These are phyloP conservation scores for Alectoria sarmentosa DNA, from an alignment of 495 filamentous ascomycete species.

Conservation along the genomic window DNA sequence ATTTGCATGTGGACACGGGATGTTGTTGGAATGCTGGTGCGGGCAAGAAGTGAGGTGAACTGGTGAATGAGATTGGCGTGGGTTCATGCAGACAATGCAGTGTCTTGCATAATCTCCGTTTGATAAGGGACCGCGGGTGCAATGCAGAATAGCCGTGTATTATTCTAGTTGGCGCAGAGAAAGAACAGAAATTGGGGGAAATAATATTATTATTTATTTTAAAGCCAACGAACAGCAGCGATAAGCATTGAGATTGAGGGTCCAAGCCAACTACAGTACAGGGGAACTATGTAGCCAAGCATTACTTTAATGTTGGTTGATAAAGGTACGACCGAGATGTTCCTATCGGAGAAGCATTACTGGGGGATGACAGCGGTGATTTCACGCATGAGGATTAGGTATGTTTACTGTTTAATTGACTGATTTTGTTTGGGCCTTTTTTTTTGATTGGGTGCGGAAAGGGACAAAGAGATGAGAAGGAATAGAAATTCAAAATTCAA, in stretches of 20 bases:
- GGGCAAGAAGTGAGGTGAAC: not conserved
- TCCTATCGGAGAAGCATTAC: not conserved
- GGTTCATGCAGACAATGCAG: not conserved
- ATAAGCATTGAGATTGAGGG: not conserved
- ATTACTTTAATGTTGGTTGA: not conserved
- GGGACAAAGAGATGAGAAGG: not conserved
- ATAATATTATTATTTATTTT: not conserved
- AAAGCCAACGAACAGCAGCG: not conserved
- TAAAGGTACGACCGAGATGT: constrained; percentile 3
- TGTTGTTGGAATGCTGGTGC: not conserved
- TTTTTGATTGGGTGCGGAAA: too few relatives aligned
- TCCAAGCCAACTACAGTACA: not conserved
- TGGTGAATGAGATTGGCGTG: not conserved
- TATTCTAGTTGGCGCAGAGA: not conserved
- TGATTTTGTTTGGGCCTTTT: too few relatives aligned
- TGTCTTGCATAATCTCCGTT: constrained; percentile 16
- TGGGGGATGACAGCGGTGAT: not conserved
- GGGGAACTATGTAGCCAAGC: too few relatives aligned
- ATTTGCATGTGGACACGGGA: not conserved
- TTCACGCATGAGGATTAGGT: not conserved
- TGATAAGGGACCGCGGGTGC: constrained; percentile 7
- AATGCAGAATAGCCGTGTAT: constrained; percentile 12
- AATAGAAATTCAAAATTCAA: too few relatives aligned
- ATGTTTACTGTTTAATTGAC: too few relatives aligned
- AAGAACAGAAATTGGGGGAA: not conserved